phyloP scores from a whole-genome alignment of 1,139 yeast genomes.

The Yamadazyma songkhlaensis region DNA sequence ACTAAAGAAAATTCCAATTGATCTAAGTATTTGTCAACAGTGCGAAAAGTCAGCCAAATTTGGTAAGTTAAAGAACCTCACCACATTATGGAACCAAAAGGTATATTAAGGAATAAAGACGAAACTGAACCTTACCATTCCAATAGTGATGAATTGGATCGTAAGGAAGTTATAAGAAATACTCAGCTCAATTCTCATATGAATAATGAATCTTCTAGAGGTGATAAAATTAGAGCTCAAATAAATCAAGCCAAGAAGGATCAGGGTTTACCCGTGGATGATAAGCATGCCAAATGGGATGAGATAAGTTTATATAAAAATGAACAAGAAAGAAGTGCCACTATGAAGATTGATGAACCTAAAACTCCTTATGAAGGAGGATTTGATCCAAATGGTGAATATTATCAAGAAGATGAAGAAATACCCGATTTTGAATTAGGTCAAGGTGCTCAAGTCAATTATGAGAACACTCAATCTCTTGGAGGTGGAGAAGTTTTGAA shows the following conservation, averaged over 20 bases:
- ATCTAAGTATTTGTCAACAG: conserved; percentile 3
- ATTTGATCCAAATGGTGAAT: conserved; percentile 79
- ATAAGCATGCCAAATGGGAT: conserved; percentile 56
- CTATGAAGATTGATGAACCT: conserved; percentile 91
- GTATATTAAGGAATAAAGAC: conserved; percentile 41
- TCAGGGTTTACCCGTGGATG: conserved; percentile 9
- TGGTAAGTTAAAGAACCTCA: not conserved
- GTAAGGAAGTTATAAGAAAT: conserved; percentile 45
- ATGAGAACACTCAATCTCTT: conserved; percentile 34
- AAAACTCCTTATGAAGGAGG: conserved; percentile 97
- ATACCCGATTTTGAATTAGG: conserved; percentile 45
- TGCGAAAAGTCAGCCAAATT: not conserved
- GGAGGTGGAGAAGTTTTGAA: conserved; percentile 39
- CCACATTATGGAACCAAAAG: conserved; percentile 27
- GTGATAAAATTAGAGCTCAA: conserved; percentile 40
- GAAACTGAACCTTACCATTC: conserved; percentile 8
- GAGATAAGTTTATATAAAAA: conserved; percentile 64
- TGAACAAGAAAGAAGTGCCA: conserved; percentile 68
- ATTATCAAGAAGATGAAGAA: conserved; percentile 69
- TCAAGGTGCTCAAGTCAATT: conserved; percentile 24
- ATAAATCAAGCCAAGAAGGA: conserved; percentile 27
- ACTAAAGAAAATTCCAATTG: not conserved
- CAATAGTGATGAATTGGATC: conserved; percentile 25
- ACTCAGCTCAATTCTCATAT: conserved; percentile 42
- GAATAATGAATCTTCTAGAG: conserved; percentile 26